Conservation (phyloP, 352 stramenopile species). For the Pythium angustatum region DNA sequence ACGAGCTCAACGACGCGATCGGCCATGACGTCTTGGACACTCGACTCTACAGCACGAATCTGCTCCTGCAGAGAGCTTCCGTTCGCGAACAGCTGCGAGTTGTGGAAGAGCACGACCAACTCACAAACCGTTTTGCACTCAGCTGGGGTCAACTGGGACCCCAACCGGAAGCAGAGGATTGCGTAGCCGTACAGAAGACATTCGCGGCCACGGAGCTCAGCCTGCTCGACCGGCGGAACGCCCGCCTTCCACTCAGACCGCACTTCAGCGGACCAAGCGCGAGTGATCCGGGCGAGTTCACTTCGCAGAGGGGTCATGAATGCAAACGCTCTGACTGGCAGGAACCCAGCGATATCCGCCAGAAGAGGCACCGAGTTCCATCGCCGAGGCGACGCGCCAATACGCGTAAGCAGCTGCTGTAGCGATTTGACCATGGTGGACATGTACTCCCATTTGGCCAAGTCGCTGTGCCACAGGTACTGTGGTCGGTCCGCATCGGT, state of each 20-base stretch:
- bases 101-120: slow-evolving; percentile 6
- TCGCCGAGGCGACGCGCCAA: slow-evolving; percentile 17
- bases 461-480: slow-evolving; percentile 45
- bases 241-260: slow-evolving; percentile 2
- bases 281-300: slow-evolving; percentile 7
- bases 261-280: slow-evolving; percentile 3
- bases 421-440: slow-evolving; percentile 1
- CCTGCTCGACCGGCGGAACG: neutral
- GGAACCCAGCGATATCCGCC: slow-evolving; percentile 17
- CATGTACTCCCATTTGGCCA: neutral
- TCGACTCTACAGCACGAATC: slow-evolving; percentile 1
- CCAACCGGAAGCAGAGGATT: slow-evolving; percentile 4
- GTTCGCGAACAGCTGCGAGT: slow-evolving; percentile 7
- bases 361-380: slow-evolving; percentile 16
- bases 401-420: neutral
- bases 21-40: slow-evolving; percentile 17
- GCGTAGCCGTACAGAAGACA: slow-evolving; percentile 22
- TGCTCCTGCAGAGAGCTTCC: slow-evolving; percentile 1
- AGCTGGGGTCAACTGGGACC: neutral
- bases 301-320: neutral
- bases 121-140: slow-evolving; percentile 7
- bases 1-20: slow-evolving; percentile 5
- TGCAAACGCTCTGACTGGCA: neutral
- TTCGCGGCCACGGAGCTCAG: slow-evolving; percentile 14
- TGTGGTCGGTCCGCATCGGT: slow-evolving; percentile 30